Conservation (phyloP, 75 land plant species). For the Chamaecyparis obtusa region DNA sequence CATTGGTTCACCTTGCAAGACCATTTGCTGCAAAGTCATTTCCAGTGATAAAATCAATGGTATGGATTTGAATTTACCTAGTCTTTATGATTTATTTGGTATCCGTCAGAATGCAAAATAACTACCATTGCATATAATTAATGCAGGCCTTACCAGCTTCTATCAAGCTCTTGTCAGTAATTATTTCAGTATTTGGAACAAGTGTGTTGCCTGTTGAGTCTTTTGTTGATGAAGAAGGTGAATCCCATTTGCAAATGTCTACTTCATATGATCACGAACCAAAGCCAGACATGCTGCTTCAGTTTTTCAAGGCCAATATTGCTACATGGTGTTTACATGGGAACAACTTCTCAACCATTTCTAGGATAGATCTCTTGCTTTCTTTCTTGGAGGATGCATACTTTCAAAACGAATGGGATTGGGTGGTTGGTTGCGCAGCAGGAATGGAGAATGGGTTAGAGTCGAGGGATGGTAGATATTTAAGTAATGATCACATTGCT, state of each 20-base stretch:
- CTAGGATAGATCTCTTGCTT: slow-evolving; percentile 70
- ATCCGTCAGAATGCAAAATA: not conserved
- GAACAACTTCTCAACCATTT: slow-evolving; percentile 21
- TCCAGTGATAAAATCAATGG: slow-evolving; percentile 51
- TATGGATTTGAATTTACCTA: slow-evolving; percentile 26
- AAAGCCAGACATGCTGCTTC: slow-evolving; percentile 20
- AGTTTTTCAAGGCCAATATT: slow-evolving; percentile 47
- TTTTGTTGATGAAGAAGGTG: slow-evolving; percentile 9
- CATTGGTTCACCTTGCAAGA: slow-evolving; percentile 53
- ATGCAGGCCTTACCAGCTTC: slow-evolving; percentile 59
- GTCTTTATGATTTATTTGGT: not conserved
- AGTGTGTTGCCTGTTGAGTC: slow-evolving; percentile 26
- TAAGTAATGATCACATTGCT: slow-evolving; percentile 15
- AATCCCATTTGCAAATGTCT: not conserved
- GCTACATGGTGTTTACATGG: slow-evolving; percentile 76
- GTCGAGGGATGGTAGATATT: not conserved
- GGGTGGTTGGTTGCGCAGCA: slow-evolving; percentile 39
- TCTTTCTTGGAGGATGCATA: slow-evolving; percentile 57
- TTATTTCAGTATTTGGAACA: slow-evolving; percentile 74
- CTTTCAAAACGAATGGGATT: slow-evolving; percentile 66
- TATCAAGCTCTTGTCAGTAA: slow-evolving; percentile 46
- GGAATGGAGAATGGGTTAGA: slow-evolving; percentile 9
- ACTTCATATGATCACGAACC: slow-evolving; percentile 2
- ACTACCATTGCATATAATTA: not conserved
- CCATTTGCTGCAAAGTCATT: slow-evolving; percentile 66